These are phyloP conservation scores for Ascosphaera apis DNA, from an alignment of 2,329 filamentous ascomycete species.

Conservation along the genomic window DNA sequence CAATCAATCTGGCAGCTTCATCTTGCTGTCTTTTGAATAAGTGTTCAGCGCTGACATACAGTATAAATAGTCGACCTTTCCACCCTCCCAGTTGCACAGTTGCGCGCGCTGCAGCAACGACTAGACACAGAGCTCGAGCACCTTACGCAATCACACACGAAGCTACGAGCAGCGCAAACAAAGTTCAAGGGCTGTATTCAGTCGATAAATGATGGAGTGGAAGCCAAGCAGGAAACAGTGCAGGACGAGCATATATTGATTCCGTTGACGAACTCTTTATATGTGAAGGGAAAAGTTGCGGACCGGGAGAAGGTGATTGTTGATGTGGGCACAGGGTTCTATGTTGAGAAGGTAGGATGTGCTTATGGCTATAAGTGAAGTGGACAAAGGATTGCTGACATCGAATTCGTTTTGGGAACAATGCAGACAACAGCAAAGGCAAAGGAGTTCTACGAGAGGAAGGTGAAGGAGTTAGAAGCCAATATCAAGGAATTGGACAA, in stretches of 20 bases:
- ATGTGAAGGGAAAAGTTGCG: slow-evolving; percentile 64
- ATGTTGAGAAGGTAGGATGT: slow-evolving; percentile 57
- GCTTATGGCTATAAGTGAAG: not conserved
- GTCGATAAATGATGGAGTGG: slow-evolving; percentile 42
- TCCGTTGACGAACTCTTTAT: slow-evolving; percentile 84
- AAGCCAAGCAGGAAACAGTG: slow-evolving; percentile 8
- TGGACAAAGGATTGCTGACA: not conserved
- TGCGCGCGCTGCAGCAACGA: slow-evolving; percentile 82
- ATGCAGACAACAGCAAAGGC: slow-evolving; percentile 33
- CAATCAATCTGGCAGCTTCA: too few relatives aligned
- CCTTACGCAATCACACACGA: slow-evolving; percentile 70
- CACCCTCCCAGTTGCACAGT: slow-evolving; percentile 59
- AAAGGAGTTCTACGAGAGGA: slow-evolving; percentile 41
- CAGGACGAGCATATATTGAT: slow-evolving; percentile 41
- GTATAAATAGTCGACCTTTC: slow-evolving; percentile 46
- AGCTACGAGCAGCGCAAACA: slow-evolving; percentile 68
- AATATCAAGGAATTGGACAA: slow-evolving; percentile 46
- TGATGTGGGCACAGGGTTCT: slow-evolving; percentile 84
- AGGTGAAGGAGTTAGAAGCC: slow-evolving; percentile 40
- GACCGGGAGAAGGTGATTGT: slow-evolving; percentile 60
- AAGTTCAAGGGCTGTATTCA: slow-evolving; percentile 81
- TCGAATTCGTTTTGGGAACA: not conserved
- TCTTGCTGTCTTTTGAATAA: too few relatives aligned
- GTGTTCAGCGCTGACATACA: too few relatives aligned
- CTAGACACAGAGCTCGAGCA: slow-evolving; percentile 92